Percentiles rank a stretch among this genome's conserved stretches.
These are phyloP conservation scores for Candida sonorensis DNA, from an alignment of 805 yeast genomes.

Conservation along the genomic window DNA sequence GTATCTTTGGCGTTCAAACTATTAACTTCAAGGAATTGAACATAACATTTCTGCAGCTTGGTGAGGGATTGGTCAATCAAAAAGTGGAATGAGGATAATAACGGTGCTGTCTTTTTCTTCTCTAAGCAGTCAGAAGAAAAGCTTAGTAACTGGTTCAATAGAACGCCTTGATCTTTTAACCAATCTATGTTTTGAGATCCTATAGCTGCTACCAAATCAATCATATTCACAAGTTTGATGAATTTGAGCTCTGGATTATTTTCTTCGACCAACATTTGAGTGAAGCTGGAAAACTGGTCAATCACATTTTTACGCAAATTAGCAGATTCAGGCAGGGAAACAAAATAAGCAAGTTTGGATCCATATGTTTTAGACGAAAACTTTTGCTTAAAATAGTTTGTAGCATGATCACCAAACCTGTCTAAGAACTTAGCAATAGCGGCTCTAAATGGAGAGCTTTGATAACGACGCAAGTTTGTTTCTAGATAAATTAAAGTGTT, in stretches of 20 bases:
- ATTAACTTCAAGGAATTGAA: conserved; percentile 19
- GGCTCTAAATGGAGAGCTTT: conserved; percentile 81
- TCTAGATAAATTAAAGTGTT: conserved; percentile 73
- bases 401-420: conserved; percentile 71
- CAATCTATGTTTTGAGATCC: conserved; percentile 39
- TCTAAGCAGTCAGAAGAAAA: conserved; percentile 37
- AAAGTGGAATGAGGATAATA: conserved; percentile 57
- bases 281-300: conserved; percentile 42
- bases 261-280: conserved; percentile 40
- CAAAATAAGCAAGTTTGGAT: conserved; percentile 59
- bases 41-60: conserved; percentile 47
- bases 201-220: conserved; percentile 57
- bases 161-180: conserved; percentile 45
- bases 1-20: conserved; percentile 24
- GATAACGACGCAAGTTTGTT: conserved; percentile 74
- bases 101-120: conserved; percentile 33
- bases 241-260: conserved; percentile 46
- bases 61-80: conserved; percentile 65
- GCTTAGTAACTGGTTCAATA: conserved; percentile 36
- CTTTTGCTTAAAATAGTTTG: conserved; percentile 61
- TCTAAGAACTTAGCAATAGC: conserved; percentile 85
- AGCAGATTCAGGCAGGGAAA: conserved; percentile 45
- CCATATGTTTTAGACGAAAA: conserved; percentile 60
- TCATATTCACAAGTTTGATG: conserved; percentile 63
- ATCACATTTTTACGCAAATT: conserved; percentile 53